Conservation (phyloP, 257 asterid species). For the Solanum clarkiae region DNA sequence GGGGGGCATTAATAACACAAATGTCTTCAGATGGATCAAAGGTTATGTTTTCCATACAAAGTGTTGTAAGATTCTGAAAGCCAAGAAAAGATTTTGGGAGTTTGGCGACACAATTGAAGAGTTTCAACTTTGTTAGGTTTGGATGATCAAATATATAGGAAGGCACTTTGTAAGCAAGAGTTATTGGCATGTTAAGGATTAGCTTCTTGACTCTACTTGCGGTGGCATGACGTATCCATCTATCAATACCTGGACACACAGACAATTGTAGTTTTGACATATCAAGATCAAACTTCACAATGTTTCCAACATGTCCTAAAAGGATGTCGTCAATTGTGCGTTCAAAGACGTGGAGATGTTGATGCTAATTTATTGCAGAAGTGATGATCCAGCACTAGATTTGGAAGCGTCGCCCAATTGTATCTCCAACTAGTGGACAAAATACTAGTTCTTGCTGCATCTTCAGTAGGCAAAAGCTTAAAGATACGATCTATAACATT, state of each 20-base stretch:
- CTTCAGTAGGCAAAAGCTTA: background rate
- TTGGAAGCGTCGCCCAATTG: background rate
- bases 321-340: background rate
- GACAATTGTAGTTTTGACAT: no score
- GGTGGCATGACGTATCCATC: background rate
- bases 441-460: conserved; percentile 11
- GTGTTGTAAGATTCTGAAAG: background rate
- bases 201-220: background rate
- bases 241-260: background rate
- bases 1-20: background rate
- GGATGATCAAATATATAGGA: background rate
- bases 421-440: conserved; percentile 8
- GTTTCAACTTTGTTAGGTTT: background rate
- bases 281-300: no score
- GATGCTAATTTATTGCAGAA: background rate
- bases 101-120: background rate
- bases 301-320: no score
- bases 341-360: background rate
- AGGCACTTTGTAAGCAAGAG: background rate
- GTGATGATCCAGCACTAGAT: background rate
- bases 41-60: background rate
- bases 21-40: background rate
- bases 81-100: background rate
- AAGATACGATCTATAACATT: conserved; percentile 2
- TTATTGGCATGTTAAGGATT: background rate